These are phyloP conservation scores for Kodamaea sp. DNA, from an alignment of 1,139 yeast genomes.

Conservation along the genomic window DNA sequence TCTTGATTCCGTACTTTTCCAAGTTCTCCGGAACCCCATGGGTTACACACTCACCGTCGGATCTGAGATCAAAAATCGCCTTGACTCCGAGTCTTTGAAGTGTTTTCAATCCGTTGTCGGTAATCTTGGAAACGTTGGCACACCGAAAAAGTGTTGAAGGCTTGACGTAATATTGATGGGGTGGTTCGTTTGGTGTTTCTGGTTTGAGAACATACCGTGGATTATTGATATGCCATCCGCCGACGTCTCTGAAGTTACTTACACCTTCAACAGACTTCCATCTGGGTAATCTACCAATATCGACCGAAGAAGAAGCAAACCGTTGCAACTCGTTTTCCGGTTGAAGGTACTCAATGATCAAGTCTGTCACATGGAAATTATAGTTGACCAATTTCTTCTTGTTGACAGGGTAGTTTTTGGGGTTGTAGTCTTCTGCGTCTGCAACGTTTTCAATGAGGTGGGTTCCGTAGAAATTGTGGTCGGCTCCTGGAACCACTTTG, in stretches of 20 bases:
- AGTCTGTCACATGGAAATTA: conserved; percentile 54
- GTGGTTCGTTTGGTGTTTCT: conserved; percentile 6
- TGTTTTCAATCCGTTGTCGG: conserved; percentile 44
- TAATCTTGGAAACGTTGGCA: conserved; percentile 58
- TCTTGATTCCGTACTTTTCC: conserved; percentile 45
- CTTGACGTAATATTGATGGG: conserved; percentile 42
- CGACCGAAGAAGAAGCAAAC: conserved; percentile 41
- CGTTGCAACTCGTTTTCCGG: conserved; percentile 53
- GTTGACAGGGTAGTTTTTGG: conserved; percentile 43
- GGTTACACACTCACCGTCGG: conserved; percentile 56
- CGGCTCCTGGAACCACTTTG: conserved; percentile 64
- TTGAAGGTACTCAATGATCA: conserved; percentile 53
- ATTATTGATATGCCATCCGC: conserved; percentile 61
- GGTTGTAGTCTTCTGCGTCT: conserved; percentile 35
- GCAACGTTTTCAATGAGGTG: conserved; percentile 30
- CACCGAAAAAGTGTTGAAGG: conserved; percentile 62
- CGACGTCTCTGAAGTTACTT: conserved; percentile 74
- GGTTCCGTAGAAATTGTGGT: conserved; percentile 75
- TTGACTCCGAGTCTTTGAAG: conserved; percentile 50
- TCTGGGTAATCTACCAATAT: conserved; percentile 45
- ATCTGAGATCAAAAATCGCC: conserved; percentile 69
- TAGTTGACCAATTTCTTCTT: conserved; percentile 53
- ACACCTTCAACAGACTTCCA: conserved; percentile 71
- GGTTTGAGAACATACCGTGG: conserved; percentile 27
- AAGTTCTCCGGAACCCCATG: conserved; percentile 47